Evolutionary conservation across 2,329 filamentous ascomycete genomes (phyloP), one percentile per base, ranked within the genome.

Genomic region (Arthrinium puccinioides): DNA sequence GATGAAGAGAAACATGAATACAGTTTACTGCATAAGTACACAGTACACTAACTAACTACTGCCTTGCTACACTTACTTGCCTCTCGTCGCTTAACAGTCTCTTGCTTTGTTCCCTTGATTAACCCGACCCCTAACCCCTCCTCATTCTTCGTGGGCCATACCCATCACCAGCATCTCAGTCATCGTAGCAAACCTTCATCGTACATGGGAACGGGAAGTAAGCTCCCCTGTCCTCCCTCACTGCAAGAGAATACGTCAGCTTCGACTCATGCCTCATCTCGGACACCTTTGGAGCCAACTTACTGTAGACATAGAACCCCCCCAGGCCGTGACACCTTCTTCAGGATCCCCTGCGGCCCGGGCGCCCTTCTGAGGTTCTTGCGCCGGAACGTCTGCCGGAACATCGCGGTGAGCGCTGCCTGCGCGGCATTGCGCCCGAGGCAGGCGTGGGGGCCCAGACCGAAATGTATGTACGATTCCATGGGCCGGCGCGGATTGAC

Each of bases 271-370:
- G 13, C 23, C 23, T 9, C 23, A 25, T 13, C 23, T 13, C 23
- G 8, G 7, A 3, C 13, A 14, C 9, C 9, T 20, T 8, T 5
- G 9, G 5, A 5, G 18, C 4, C 8, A n/a, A 32, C 30, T 32
- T 20, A 32, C 30, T 63, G 54, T 84, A 87, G 6, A 74, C 61
- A 9, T 65, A 73, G 54, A 70, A 72, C 0, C 74, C 76, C n/a
- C 1, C 69, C 74, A 0, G 67, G 62, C 8, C 67, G 65, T 0
- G 65, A 59, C 2, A 86, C 66, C 63, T 76, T 82, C 67, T 85
- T 84, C 45, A 87, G 55, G 51, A 77, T 62, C 0, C 84, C 84
- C 58, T 83, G 77, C 1, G 72, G 61, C 0, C 84, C 84, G 0
- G 74, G 63, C 0, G 75, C 78, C 21, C 78, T 67, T 6, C 77